Evolutionary conservation across 345 rosid species (phyloP), one percentile per base, ranked within the genome.

Genomic region (Atalantia buxifolia): DNA sequence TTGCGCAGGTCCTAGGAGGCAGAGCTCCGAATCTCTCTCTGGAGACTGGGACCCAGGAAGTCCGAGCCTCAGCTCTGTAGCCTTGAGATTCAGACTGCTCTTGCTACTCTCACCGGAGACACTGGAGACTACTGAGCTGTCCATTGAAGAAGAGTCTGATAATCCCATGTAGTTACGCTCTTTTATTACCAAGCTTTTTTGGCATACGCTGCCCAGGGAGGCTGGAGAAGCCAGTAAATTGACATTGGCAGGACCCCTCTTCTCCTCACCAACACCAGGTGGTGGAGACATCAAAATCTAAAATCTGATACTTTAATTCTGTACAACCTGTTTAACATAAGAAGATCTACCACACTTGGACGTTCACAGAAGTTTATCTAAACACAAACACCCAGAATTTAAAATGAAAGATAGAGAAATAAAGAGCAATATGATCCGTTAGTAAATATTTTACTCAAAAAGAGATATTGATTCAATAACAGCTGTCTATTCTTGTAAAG

Each of bases 1-100:
- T 48, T 86, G 71, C 9, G 36, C 72, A 9, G 81, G 76, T 74
- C 77, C 82, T 60, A 82, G 27, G 62, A 80, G 76, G 31, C 83
- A 76, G 77, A 84, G 76, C 33, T 87, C 85, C 12, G 68, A 65
- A 56, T 80, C 86, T 72, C 91, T 87, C 78, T 83, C 84, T 7
- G 88, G 93, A 19, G 91, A 87, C 67, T 76, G 95, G n/a, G 90
- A 88, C 71, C 95, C 93, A 24, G 93, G 95, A 81, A 90, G 93
- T 38, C 95, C 93, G 27, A 92, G 93, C 78, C 91, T 85, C 50
- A 91, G 81, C 72, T 92, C 95, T 5, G 90, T 90, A 74, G 92
- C 93, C 84, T 87, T 92, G 36, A 88, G 81, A 83, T 88, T 88
- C 77, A 88, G 79, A 80, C 76, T 83, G 67, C 60, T 83, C 75